Percentiles rank a stretch among this genome's conserved stretches.
phyloP scores from a whole-genome alignment of 495 filamentous ascomycete genomes.

The Aspergillus homomorphus region DNA sequence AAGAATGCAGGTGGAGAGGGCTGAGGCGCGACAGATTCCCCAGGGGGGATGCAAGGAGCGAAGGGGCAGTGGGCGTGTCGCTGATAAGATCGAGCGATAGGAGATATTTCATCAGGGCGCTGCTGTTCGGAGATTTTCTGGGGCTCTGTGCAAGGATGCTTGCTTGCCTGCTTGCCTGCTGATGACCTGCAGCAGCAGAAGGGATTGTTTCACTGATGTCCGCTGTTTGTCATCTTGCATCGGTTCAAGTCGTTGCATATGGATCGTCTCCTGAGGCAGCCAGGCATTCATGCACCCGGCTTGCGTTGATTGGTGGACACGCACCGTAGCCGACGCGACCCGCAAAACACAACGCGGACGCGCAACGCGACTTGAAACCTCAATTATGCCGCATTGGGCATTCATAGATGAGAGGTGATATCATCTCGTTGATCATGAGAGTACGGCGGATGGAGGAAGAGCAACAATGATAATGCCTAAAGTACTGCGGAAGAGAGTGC shows the following conservation, averaged over 20 bases:
- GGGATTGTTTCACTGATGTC: background rate
- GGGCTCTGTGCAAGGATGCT: background rate
- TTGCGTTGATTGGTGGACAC: conserved; percentile 28
- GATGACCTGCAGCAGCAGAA: no score
- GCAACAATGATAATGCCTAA: background rate
- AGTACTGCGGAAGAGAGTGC: background rate
- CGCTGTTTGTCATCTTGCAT: background rate
- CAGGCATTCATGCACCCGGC: no score
- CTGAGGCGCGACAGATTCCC: background rate
- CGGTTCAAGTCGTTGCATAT: background rate
- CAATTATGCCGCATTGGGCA: conserved; percentile 19
- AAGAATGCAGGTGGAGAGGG: conserved; percentile 7
- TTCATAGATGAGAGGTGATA: background rate
- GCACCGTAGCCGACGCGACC: no score
- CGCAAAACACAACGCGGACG: conserved; percentile 5
- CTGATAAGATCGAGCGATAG: conserved; percentile 20
- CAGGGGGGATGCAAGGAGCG: conserved; percentile 10
- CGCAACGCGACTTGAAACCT: conserved; percentile 12
- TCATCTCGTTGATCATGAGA: background rate
- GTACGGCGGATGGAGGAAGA: background rate
- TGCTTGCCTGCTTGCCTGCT: background rate
- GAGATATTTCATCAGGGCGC: conserved; percentile 10
- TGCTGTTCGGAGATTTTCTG: conserved; percentile 6
- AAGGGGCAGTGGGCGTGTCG: background rate
- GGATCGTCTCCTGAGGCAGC: background rate